A percentile compares a stretch with the other conserved stretches of the same genome.
phyloP scores from a whole-genome alignment of 2,329 filamentous ascomycete species.

The Aspergillus sojae region DNA sequence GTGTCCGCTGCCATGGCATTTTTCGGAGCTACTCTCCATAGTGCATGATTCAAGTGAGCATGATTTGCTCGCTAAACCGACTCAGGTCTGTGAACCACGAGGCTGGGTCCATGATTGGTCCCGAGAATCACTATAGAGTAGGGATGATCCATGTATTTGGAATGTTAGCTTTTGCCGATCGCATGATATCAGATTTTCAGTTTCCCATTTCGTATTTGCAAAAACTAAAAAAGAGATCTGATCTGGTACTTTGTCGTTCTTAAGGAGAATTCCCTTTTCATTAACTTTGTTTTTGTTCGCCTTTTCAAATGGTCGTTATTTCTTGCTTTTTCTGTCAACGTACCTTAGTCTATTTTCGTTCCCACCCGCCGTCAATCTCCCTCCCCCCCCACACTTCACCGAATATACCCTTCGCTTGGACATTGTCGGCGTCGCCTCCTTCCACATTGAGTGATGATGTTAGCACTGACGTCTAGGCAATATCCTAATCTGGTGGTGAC shows the following conservation, averaged over 20 bases:
- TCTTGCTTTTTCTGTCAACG: conserved; percentile 1
- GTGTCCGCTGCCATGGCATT: background rate
- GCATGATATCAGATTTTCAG: conserved; percentile 18
- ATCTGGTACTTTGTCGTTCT: too few species aligned
- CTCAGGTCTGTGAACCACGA: background rate
- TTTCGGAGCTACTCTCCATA: background rate
- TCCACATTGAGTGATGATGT: background rate
- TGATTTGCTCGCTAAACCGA: background rate
- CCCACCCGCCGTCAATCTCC: conserved; percentile 5
- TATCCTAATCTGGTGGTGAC: background rate
- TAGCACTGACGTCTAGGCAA: background rate
- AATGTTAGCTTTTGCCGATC: conserved; percentile 16
- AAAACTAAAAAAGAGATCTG: background rate
- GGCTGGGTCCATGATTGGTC: conserved; percentile 1
- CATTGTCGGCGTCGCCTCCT: background rate
- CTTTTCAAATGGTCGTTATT: background rate
- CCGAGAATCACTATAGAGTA: conserved; percentile 9
- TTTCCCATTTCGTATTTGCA: background rate
- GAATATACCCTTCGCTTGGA: conserved; percentile 2
- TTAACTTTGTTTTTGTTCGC: background rate
- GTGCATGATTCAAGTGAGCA: background rate
- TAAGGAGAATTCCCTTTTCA: too few species aligned
- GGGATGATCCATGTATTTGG: conserved; percentile 20
- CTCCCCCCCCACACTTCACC: conserved; percentile 3
- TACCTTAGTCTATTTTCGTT: background rate